Percentiles rank a stretch among this genome's conserved stretches.
Conservation (phyloP, 78 protist species). For the Blattamonas nauphoetae region DNA sequence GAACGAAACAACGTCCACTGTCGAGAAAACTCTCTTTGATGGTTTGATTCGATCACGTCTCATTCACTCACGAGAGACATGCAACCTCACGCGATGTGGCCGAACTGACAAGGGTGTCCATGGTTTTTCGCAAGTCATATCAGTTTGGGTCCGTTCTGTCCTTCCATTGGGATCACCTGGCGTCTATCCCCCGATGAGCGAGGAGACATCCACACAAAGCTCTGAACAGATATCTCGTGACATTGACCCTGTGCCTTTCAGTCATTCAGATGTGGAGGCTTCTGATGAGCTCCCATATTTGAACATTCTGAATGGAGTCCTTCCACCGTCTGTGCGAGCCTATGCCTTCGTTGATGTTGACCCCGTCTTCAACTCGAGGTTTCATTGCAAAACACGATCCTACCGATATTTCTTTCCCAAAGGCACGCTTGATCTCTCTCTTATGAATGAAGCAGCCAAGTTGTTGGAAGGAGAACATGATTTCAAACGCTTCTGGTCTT, state of each 20-base stretch:
- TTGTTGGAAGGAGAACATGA: background rate
- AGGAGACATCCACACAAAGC: no score
- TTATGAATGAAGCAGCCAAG: background rate
- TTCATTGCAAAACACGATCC: background rate
- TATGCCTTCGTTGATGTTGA: background rate
- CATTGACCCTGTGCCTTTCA: no score
- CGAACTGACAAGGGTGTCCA: background rate
- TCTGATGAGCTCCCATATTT: background rate
- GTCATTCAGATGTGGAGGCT: no score
- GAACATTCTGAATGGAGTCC: background rate
- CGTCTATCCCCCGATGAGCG: background rate
- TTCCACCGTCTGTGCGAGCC: background rate
- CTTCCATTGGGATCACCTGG: background rate
- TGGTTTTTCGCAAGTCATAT: background rate
- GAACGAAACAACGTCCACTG: background rate
- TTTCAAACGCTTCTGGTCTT: background rate
- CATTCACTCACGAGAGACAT: background rate
- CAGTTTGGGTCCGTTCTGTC: background rate
- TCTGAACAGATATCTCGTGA: no score
- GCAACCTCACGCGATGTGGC: background rate
- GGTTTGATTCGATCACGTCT: background rate
- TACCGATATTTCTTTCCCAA: background rate
- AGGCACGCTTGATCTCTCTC: background rate
- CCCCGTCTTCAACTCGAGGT: background rate
- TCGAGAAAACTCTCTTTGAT: background rate